phyloP scores from a whole-genome alignment of 164 flowering plant species.

The Tinospora cordifolia region DNA sequence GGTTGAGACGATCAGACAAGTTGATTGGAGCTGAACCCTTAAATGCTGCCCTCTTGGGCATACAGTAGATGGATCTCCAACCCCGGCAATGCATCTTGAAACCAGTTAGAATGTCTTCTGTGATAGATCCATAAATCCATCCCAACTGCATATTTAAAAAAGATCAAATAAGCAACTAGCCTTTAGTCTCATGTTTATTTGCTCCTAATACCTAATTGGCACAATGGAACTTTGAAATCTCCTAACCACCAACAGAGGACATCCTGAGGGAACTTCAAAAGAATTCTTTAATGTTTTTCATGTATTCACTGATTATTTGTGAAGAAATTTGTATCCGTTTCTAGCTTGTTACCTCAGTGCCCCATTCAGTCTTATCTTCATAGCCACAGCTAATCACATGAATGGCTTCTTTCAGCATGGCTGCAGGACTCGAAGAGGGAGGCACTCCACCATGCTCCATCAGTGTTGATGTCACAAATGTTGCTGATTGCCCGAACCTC shows the following conservation, averaged over 20 bases:
- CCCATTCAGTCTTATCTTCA: constrained; percentile 97
- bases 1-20: constrained; percentile 82
- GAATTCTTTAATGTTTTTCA: neutral
- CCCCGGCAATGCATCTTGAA: constrained; percentile 98
- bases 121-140: constrained; percentile 90
- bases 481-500: constrained; percentile 83
- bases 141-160: constrained; percentile 52
- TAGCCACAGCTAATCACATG: constrained; percentile 97
- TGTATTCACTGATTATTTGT: too few relatives aligned
- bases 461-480: constrained; percentile 80
- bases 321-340: too few relatives aligned
- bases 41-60: constrained; percentile 79
- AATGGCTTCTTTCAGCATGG: constrained; percentile 91
- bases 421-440: constrained; percentile 88
- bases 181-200: neutral
- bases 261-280: neutral
- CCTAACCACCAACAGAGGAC: neutral
- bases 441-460: constrained; percentile 94
- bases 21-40: constrained; percentile 92
- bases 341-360: constrained; percentile 52
- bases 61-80: constrained; percentile 89
- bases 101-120: constrained; percentile 84
- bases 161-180: neutral
- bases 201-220: too few relatives aligned
- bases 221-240: too few relatives aligned